A percentile compares a stretch with the other conserved stretches of the same genome.
Evolutionary conservation across 257 asterid species (phyloP).

Genomic region (Ligustrum vulgare): DNA sequence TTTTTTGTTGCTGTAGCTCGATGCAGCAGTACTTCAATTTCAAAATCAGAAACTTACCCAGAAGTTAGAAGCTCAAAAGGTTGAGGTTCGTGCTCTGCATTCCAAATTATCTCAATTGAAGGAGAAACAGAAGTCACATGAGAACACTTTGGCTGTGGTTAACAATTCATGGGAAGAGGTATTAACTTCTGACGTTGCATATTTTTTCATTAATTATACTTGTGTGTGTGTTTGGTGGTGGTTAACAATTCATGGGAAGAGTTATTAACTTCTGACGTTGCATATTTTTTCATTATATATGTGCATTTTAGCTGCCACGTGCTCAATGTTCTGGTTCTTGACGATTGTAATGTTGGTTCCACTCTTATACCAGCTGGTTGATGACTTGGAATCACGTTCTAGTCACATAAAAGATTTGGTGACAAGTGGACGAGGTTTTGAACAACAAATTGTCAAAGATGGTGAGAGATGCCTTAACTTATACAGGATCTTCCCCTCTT

Average conservation of each 20-base stretch:
- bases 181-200: slow-evolving; percentile 10
- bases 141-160: slow-evolving; percentile 48
- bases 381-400: slow-evolving; percentile 63
- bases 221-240: slow-evolving; percentile 31
- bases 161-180: slow-evolving; percentile 79
- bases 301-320: not conserved
- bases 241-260: slow-evolving; percentile 69
- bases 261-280: slow-evolving; percentile 36
- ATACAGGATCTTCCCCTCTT: slow-evolving; percentile 21
- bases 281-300: not conserved
- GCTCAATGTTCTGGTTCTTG: slow-evolving; percentile 14
- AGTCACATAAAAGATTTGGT: slow-evolving; percentile 37
- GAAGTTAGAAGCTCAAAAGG: slow-evolving; percentile 88
- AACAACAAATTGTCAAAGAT: slow-evolving; percentile 38
- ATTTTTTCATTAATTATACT: not conserved
- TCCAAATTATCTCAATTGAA: slow-evolving; percentile 50
- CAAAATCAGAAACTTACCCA: slow-evolving; percentile 91
- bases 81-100: slow-evolving; percentile 62
- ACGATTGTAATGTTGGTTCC: slow-evolving; percentile 28
- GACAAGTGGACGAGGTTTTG: slow-evolving; percentile 44
- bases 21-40: slow-evolving; percentile 81
- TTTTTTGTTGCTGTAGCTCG: slow-evolving; percentile 57
- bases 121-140: slow-evolving; percentile 65
- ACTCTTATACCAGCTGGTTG: slow-evolving; percentile 59
- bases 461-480: slow-evolving; percentile 39